A percentile compares a stretch with the other conserved stretches of the same genome.
Conservation (phyloP, 106 monocot genomes). For the Ottelia alismoides region DNA sequence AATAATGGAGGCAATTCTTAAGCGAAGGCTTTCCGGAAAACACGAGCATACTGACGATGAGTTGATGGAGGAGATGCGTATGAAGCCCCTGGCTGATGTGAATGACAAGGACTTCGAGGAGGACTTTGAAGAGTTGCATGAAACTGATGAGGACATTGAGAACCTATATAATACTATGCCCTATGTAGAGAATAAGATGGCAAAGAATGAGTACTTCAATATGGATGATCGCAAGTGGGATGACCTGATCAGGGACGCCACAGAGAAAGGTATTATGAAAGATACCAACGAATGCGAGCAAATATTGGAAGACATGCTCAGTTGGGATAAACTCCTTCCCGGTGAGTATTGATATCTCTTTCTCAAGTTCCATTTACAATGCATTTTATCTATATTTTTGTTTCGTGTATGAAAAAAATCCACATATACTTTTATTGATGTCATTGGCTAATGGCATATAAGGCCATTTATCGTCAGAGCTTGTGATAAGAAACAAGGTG, state of each 20-base stretch:
- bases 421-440: no score
- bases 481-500: no score
- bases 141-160: slow-evolving; percentile 75
- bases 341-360: no score
- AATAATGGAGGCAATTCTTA: slow-evolving; percentile 49
- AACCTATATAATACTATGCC: slow-evolving; percentile 63
- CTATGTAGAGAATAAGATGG: slow-evolving; percentile 54
- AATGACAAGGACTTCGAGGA: slow-evolving; percentile 70
- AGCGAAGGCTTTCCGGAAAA: slow-evolving; percentile 34
- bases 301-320: slow-evolving; percentile 94
- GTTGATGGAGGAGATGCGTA: slow-evolving; percentile 57
- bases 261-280: slow-evolving; percentile 50
- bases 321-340: slow-evolving; percentile 82
- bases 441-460: no score
- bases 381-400: no score
- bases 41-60: slow-evolving; percentile 84
- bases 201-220: slow-evolving; percentile 61
- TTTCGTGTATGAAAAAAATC: no score
- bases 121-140: slow-evolving; percentile 72
- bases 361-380: no score
- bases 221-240: slow-evolving; percentile 89
- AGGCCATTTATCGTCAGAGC: no score
- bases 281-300: slow-evolving; percentile 76
- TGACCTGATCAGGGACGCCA: slow-evolving; percentile 61
- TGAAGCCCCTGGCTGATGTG: slow-evolving; percentile 36